These are phyloP conservation scores for Claviceps sp. DNA, from an alignment of 2,329 filamentous ascomycete species.

Conservation along the genomic window DNA sequence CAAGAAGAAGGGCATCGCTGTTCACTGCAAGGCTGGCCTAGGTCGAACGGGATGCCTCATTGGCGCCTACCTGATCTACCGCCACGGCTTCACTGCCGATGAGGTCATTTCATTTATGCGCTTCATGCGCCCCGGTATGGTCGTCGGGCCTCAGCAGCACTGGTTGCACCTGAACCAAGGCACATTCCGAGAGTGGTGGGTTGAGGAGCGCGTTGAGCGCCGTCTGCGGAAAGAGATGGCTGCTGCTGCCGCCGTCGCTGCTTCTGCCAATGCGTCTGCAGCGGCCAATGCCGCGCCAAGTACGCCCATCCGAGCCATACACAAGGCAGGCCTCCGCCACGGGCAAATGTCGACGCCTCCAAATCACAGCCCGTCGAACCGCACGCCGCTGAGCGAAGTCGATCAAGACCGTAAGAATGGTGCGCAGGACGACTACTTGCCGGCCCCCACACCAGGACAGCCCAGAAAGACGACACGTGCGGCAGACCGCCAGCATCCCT, in stretches of 20 bases:
- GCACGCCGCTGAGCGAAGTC: conserved; percentile 86
- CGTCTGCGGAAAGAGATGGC: conserved; percentile 48
- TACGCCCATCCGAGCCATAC: conserved; percentile 49
- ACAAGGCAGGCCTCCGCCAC: conserved; percentile 45
- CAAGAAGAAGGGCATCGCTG: conserved; percentile 84
- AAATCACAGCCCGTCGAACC: conserved; percentile 59
- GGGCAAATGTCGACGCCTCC: conserved; percentile 72
- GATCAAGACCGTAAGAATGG: conserved; percentile 62
- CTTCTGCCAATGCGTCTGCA: background rate
- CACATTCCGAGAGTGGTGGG: conserved; percentile 97
- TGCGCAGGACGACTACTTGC: conserved; percentile 80
- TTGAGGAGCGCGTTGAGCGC: conserved; percentile 70
- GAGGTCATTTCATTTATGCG: conserved; percentile 97
- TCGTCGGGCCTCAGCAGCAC: conserved; percentile 95
- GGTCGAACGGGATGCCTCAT: conserved; percentile 93
- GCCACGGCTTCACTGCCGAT: conserved; percentile 92
- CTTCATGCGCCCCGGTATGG: conserved; percentile 98
- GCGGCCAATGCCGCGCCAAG: conserved; percentile 33
- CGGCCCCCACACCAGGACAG: conserved; percentile 89
- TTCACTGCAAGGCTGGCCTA: conserved; percentile 96
- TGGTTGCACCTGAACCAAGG: conserved; percentile 97
- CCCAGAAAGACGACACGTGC: conserved; percentile 76
- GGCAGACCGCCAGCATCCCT: conserved; percentile 62
- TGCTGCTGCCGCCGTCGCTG: conserved; percentile 11
- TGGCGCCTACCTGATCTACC: conserved; percentile 93